Evolutionary conservation across 2,329 filamentous ascomycete genomes (phyloP).

Genomic region (Thyridium curvatum): DNA sequence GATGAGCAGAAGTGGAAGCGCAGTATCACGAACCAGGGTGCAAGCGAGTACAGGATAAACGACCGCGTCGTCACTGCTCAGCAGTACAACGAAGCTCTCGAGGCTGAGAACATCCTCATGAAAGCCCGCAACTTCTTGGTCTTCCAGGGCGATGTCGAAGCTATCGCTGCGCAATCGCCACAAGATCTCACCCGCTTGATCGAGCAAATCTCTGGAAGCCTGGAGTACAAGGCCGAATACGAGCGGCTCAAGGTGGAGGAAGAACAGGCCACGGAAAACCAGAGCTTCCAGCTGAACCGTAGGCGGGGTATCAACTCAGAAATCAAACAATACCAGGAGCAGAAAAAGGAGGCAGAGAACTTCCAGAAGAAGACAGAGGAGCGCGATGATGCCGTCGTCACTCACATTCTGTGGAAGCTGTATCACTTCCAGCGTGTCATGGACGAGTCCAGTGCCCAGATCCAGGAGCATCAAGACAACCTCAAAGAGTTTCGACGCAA

Average conservation of each 20-base stretch:
- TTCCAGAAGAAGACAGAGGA: slow-evolving; percentile 89
- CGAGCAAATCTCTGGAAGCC: slow-evolving; percentile 93
- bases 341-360: slow-evolving; percentile 91
- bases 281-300: slow-evolving; percentile 80
- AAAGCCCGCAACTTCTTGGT: slow-evolving; percentile 97
- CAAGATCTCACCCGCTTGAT: slow-evolving; percentile 90
- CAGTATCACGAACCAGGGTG: slow-evolving; percentile 79
- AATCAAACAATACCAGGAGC: slow-evolving; percentile 95
- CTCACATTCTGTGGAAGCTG: slow-evolving; percentile 92
- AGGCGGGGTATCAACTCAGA: slow-evolving; percentile 94
- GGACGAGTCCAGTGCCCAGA: slow-evolving; percentile 83
- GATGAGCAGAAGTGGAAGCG: slow-evolving; percentile 96
- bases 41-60: slow-evolving; percentile 96
- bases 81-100: slow-evolving; percentile 88
- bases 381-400: slow-evolving; percentile 84
- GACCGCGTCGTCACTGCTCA: slow-evolving; percentile 81
- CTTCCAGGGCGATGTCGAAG: slow-evolving; percentile 96
- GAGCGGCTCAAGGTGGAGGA: slow-evolving; percentile 82
- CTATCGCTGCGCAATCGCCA: slow-evolving; percentile 90
- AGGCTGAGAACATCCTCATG: slow-evolving; percentile 93
- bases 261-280: slow-evolving; percentile 82
- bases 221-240: slow-evolving; percentile 93
- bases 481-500: slow-evolving; percentile 87
- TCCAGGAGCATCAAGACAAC: slow-evolving; percentile 90
- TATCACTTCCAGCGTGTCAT: slow-evolving; percentile 93